phyloP scores from a whole-genome alignment of 1,284 basidiomycete genomes.

The Golubevia pallescens region DNA sequence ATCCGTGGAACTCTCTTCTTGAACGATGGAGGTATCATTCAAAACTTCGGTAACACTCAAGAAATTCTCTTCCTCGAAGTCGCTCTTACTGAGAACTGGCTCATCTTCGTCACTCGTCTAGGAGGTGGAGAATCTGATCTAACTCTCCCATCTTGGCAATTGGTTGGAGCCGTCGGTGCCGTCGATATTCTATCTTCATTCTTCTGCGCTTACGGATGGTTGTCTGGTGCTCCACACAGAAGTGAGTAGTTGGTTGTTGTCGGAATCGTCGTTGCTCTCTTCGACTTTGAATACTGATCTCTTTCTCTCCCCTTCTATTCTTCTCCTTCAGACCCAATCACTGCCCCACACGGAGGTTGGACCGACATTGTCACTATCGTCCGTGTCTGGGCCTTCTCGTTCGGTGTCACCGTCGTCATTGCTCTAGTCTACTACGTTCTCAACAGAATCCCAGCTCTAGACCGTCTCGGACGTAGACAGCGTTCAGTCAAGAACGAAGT shows the following conservation, averaged over 20 bases:
- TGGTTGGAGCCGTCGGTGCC: slow-evolving; percentile 68
- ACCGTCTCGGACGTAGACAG: slow-evolving; percentile 67
- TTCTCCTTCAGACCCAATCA: slow-evolving; percentile 57
- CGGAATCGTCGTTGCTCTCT: slow-evolving; percentile 13
- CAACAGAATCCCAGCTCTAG: slow-evolving; percentile 66
- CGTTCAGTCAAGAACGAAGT: slow-evolving; percentile 67
- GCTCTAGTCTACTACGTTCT: slow-evolving; percentile 67
- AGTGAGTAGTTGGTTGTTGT: slow-evolving; percentile 39
- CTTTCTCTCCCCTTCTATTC: slow-evolving; percentile 4
- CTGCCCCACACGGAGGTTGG: slow-evolving; percentile 64
- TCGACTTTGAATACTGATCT: slow-evolving; percentile 3
- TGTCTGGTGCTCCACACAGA: slow-evolving; percentile 67
- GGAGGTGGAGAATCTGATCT: slow-evolving; percentile 61
- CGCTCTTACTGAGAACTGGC: slow-evolving; percentile 70
- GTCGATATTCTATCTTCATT: slow-evolving; percentile 69
- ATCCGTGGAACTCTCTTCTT: slow-evolving; percentile 69
- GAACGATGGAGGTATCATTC: slow-evolving; percentile 68
- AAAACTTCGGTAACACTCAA: slow-evolving; percentile 69
- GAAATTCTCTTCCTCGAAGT: slow-evolving; percentile 71
- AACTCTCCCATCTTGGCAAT: slow-evolving; percentile 68
- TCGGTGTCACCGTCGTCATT: slow-evolving; percentile 68
- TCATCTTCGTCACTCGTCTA: slow-evolving; percentile 68
- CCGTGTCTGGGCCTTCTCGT: slow-evolving; percentile 68
- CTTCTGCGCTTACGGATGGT: slow-evolving; percentile 69
- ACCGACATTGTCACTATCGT: slow-evolving; percentile 69